phyloP scores from a whole-genome alignment of 2,329 filamentous ascomycete species.

The Verticillium nonalfalfae region DNA sequence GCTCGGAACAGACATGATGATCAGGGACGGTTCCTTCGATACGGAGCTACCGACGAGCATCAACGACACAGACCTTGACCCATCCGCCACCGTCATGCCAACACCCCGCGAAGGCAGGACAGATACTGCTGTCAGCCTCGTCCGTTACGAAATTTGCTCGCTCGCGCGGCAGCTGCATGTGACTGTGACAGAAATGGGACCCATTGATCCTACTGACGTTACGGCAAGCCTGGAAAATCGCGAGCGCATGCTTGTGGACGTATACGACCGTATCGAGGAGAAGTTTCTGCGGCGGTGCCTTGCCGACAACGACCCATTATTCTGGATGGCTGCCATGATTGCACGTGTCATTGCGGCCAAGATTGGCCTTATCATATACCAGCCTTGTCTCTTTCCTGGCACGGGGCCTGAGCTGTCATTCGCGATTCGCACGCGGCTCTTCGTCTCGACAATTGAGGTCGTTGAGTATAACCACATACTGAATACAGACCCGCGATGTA shows the following conservation, averaged over 20 bases:
- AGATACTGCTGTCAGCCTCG: slow-evolving; percentile 40
- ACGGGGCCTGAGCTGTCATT: slow-evolving; percentile 49
- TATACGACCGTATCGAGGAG: slow-evolving; percentile 47
- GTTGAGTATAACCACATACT: slow-evolving; percentile 63
- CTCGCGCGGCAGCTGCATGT: slow-evolving; percentile 28
- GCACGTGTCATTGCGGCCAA: slow-evolving; percentile 69
- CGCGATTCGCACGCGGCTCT: slow-evolving; percentile 61
- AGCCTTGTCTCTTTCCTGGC: slow-evolving; percentile 61
- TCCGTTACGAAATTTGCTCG: slow-evolving; percentile 45
- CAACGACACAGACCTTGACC: slow-evolving; percentile 40
- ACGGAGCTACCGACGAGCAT: slow-evolving; percentile 43
- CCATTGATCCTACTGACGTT: slow-evolving; percentile 20
- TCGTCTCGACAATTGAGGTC: slow-evolving; percentile 67
- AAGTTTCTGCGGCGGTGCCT: slow-evolving; percentile 41
- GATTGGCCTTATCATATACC: slow-evolving; percentile 71
- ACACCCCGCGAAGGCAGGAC: slow-evolving; percentile 41
- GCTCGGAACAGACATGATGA: slow-evolving; percentile 38
- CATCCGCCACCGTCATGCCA: slow-evolving; percentile 39
- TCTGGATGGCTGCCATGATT: slow-evolving; percentile 64
- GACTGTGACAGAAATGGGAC: slow-evolving; percentile 24
- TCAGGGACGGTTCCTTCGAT: slow-evolving; percentile 35
- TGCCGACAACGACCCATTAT: slow-evolving; percentile 47
- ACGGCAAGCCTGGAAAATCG: slow-evolving; percentile 24
- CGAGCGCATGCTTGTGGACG: slow-evolving; percentile 41
- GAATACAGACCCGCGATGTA: slow-evolving; percentile 47